Evolutionary conservation across 2,329 filamentous ascomycete species (phyloP), one percentile per base, ranked within the genome.

Genomic region (Zymoseptoria ardabiliae): DNA sequence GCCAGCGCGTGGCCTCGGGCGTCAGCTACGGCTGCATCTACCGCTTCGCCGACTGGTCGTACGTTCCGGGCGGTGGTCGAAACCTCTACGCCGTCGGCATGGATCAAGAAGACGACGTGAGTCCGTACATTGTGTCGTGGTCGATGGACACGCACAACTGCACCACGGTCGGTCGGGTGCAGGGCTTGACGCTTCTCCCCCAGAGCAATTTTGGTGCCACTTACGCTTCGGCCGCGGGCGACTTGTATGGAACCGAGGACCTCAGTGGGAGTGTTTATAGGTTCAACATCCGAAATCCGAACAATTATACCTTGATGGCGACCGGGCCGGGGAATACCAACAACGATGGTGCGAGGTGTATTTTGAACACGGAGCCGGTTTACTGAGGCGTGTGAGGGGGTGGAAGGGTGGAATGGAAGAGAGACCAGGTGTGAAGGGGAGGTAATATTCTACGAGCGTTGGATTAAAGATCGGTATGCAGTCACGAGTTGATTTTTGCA

Each of bases 261-360:
- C 9, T 20, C 23, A 28, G 17, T 35, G 58, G 54, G 23, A 30
- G 54, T 2, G 45, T 60, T 17, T 60, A 60, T 23, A 30, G 58
- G 9, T 60, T 60, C 23, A 54, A 20, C 1, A 45, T 60, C 4
- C n/a, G 23, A 20, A 7, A 11, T 21, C 54, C 58, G 30, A 50
- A 53, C 28, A 45, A 20, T 4, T 54, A 21, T 22, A 13, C 4
- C 11, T 53, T 50, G 28, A 41, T 56, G 23, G 41, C 23, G 20
- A 11, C 2, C 3, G 58, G 22, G 28, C 30, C 28, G 21, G 41
- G 9, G 2, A 57, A 25, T 21, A 3, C 4, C 11, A 45, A 50
- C 41, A 60, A 60, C 45, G 58, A 60, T 54, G 58, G 58, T 17
- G 58, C 58, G 19, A 56, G 58, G 45, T 60, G 58, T 54, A 54